Conservation (phyloP, 1,284 basidiomycete species). For the Fomes fomentarius region DNA sequence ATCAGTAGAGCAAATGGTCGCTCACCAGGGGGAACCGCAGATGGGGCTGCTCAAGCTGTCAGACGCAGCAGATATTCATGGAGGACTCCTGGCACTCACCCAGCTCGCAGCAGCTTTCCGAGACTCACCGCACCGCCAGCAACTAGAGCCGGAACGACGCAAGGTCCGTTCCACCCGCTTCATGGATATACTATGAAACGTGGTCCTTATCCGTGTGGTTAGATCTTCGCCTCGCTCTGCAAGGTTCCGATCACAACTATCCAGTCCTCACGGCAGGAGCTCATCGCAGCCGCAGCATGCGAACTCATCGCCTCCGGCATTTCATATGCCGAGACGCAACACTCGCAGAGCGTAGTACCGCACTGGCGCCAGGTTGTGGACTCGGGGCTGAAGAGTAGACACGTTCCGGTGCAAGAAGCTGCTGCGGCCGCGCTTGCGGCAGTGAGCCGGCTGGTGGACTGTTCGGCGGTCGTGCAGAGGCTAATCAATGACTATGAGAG, state of each 20-base stretch:
- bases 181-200: background rate
- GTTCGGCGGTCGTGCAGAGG: constrained; percentile 62
- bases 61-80: constrained; percentile 80
- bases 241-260: constrained; percentile 59
- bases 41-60: constrained; percentile 60
- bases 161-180: constrained; percentile 38
- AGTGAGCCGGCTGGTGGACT: constrained; percentile 71
- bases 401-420: constrained; percentile 71
- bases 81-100: constrained; percentile 75
- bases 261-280: constrained; percentile 73
- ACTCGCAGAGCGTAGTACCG: constrained; percentile 45
- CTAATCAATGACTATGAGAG: constrained; percentile 69
- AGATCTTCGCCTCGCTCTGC: constrained; percentile 64
- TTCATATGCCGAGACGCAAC: constrained; percentile 55
- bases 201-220: too few species aligned
- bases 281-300: constrained; percentile 78
- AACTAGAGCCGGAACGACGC: constrained; percentile 36
- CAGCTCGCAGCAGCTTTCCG: constrained; percentile 67
- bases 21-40: constrained; percentile 41
- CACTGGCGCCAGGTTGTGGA: constrained; percentile 76
- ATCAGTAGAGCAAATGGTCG: constrained; percentile 1
- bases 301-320: constrained; percentile 70
- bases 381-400: constrained; percentile 72
- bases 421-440: constrained; percentile 66
- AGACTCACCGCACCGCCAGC: constrained; percentile 32